Evolutionary conservation across 2,329 filamentous ascomycete genomes (phyloP), one percentile per base, ranked within the genome.

Genomic region (Arthrobotrys conoides): DNA sequence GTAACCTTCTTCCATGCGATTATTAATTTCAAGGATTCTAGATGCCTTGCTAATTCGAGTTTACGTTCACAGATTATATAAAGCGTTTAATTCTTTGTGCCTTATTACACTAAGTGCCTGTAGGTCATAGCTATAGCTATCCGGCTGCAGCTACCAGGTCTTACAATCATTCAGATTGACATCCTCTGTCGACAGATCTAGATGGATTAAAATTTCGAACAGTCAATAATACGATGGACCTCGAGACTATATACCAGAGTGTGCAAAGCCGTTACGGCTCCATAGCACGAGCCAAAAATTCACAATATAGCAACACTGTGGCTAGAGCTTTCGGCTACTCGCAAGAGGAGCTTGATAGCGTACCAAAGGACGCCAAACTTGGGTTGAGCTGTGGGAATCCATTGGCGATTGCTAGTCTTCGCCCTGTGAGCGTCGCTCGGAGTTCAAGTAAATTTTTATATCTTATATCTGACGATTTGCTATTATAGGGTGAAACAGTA

Each of bases 401-500:
- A 20, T 44, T 81, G 9, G 80, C 80, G 9, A 83, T 87, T 6
- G 86, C 88, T 1, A 86, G 84, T 22, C 53, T 76, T n/a, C 36
- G 68, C 89, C 8, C 83, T 83, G 69, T 84, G 86, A 82, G 87
- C 5, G 18, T 38, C 8, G 9, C 8, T 36, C 9, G 8, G 5
- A 1, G 9, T 36, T 36, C 9, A 30, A 4, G 27, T n/a, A n/a
- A n/a, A 30, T 30, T 30, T 8, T 30, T 30, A 4, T 3, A 30
- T 30, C 8, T 30, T 3, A 4, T 4, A 30, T 30, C 3, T 30
- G 8, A 30, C 27, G 27, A 8, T 8, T 30, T 8, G 3, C 6
- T 36, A 36, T 12, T 36, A 6, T 16, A 89, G 86, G 88, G 88
- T 14, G 89, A 90, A 81, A 88, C 85, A 0, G 85, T 90, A 1